phyloP scores from a whole-genome alignment of 106 monocot genomes.

The Cymbidium sinense region DNA sequence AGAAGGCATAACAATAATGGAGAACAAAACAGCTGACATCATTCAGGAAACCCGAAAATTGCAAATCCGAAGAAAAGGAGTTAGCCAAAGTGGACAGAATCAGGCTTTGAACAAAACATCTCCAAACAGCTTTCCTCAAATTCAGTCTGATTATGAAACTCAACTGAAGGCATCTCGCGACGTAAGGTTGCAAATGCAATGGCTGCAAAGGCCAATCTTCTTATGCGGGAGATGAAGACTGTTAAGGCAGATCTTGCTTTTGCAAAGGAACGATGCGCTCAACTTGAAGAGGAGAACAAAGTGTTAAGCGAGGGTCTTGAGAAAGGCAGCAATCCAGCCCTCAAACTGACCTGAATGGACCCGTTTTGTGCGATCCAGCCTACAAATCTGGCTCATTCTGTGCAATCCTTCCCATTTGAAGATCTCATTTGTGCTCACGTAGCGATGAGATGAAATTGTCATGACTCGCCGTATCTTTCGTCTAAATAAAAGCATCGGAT shows the following conservation, averaged over 20 bases:
- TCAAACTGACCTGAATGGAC: no score
- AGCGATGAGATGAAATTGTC: no score
- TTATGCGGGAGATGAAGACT: slow-evolving; percentile 81
- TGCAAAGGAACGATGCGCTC: slow-evolving; percentile 85
- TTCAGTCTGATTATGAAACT: slow-evolving; percentile 40
- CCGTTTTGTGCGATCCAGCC: no score
- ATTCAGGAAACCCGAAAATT: slow-evolving; percentile 66
- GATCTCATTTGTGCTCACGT: no score
- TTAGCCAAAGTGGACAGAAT: slow-evolving; percentile 14
- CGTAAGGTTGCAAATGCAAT: slow-evolving; percentile 99
- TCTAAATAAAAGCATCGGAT: no score
- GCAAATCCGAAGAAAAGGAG: slow-evolving; percentile 68
- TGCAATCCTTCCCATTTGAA: no score
- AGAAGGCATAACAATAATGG: slow-evolving; percentile 70
- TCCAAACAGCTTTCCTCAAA: slow-evolving; percentile 9
- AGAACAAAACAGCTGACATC: slow-evolving; percentile 61
- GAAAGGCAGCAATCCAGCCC: slow-evolving; percentile 40
- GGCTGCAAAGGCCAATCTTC: slow-evolving; percentile 96
- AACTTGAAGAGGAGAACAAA: slow-evolving; percentile 92
- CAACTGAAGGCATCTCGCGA: slow-evolving; percentile 85
- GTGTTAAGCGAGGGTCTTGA: slow-evolving; percentile 61
- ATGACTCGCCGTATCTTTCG: no score
- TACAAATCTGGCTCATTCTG: no score
- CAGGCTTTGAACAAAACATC: slow-evolving; percentile 27
- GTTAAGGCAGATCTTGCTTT: slow-evolving; percentile 87